Evolutionary conservation across 2,329 filamentous ascomycete species (phyloP).

Genomic region (Penicillium capsulatum): DNA sequence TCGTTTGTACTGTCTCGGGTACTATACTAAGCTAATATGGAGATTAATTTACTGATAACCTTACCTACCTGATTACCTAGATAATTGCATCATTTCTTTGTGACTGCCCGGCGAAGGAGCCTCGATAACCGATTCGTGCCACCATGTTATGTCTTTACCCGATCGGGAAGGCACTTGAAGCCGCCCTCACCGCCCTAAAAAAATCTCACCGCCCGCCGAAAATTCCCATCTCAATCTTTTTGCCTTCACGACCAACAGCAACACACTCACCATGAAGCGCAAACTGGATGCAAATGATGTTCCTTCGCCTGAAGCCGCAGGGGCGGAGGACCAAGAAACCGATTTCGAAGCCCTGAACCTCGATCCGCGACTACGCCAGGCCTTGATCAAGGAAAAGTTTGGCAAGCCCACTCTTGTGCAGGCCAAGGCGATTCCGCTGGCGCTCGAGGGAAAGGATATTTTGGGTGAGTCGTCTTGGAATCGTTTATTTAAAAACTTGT

Average conservation of each 20-base stretch:
- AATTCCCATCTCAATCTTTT: slow-evolving; percentile 24
- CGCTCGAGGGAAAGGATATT: slow-evolving; percentile 82
- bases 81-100: too few relatives aligned
- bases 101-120: too few relatives aligned
- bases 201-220: slow-evolving; percentile 35
- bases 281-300: slow-evolving; percentile 49
- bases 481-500: neutral
- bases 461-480: slow-evolving; percentile 48
- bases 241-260: slow-evolving; percentile 8
- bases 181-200: slow-evolving; percentile 23
- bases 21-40: too few relatives aligned
- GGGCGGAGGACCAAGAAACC: slow-evolving; percentile 33
- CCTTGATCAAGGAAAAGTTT: slow-evolving; percentile 78
- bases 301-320: slow-evolving; percentile 36
- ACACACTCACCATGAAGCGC: slow-evolving; percentile 44
- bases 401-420: slow-evolving; percentile 85
- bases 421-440: slow-evolving; percentile 78
- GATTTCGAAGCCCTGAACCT: slow-evolving; percentile 75
- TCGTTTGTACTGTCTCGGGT: too few relatives aligned
- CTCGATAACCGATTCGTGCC: neutral
- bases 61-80: too few relatives aligned
- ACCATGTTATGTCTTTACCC: slow-evolving; percentile 1
- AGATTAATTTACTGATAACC: too few relatives aligned
- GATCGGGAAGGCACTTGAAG: neutral
- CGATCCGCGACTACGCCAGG: slow-evolving; percentile 80